Conservation (phyloP, 2,329 filamentous ascomycete genomes). For the Sclerotinia glacialis region DNA sequence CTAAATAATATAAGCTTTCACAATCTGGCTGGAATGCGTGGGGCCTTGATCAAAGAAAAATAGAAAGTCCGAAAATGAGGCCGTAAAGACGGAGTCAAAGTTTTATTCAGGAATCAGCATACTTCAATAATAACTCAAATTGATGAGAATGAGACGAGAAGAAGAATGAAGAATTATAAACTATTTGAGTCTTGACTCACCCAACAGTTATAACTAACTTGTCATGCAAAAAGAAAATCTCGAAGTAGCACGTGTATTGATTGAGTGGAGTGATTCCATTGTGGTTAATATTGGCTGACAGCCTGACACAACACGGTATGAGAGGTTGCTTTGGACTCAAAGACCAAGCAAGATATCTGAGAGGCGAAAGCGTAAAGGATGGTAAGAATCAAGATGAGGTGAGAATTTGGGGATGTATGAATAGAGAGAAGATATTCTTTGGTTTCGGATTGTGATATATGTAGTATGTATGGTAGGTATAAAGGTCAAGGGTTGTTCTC, state of each 20-base stretch:
- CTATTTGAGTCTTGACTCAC: conserved; percentile 14
- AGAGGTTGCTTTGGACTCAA: not conserved
- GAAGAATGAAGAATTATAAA: not conserved
- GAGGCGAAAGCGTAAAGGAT: not conserved
- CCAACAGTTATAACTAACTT: not conserved
- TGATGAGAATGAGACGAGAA: conserved; percentile 10
- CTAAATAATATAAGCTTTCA: not conserved
- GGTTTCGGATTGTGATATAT: conserved; percentile 4
- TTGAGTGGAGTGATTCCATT: conserved; percentile 21
- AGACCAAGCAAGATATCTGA: conserved; percentile 15
- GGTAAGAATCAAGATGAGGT: not conserved
- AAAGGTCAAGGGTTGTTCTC: no score
- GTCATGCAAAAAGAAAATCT: conserved; percentile 25
- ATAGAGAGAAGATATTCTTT: not conserved
- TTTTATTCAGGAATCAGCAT: conserved; percentile 3
- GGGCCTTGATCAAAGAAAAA: conserved; percentile 32
- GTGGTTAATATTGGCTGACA: conserved; percentile 22
- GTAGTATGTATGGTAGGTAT: no score
- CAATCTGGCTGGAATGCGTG: conserved; percentile 30
- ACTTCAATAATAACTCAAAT: not conserved
- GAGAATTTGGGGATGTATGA: not conserved
- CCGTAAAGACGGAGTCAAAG: conserved; percentile 21
- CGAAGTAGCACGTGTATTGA: conserved; percentile 31
- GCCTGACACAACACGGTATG: conserved; percentile 22
- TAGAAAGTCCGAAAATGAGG: conserved; percentile 33